Evolutionary conservation across 2,329 filamentous ascomycete species (phyloP).

Genomic region (Amesomyces nigricolor): DNA sequence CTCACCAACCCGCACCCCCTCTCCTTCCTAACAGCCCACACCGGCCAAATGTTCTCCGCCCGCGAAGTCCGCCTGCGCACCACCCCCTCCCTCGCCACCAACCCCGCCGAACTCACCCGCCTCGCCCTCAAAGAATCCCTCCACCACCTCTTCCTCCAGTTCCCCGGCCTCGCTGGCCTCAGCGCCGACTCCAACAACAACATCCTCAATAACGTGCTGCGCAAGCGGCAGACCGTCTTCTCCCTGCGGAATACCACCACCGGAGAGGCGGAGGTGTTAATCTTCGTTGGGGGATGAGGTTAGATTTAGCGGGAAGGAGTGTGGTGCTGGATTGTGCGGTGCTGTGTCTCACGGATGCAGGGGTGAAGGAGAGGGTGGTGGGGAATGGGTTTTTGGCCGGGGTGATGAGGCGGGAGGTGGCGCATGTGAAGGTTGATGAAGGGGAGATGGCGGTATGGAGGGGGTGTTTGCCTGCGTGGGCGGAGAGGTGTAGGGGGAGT

Average conservation of each 20-base stretch:
- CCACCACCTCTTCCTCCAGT: neutral
- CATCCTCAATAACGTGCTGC: too few species aligned
- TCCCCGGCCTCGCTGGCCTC: neutral
- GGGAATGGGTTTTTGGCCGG: neutral
- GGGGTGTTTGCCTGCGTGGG: constrained; percentile 38
- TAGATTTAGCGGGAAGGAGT: neutral
- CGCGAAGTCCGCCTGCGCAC: neutral
- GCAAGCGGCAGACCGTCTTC: neutral
- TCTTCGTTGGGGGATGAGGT: constrained; percentile 2
- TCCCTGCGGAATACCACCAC: neutral
- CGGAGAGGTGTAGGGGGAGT: constrained; percentile 41
- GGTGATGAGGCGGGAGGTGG: neutral
- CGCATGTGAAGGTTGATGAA: constrained; percentile 35
- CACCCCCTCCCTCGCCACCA: neutral
- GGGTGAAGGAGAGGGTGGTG: neutral
- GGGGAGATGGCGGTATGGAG: constrained; percentile 55
- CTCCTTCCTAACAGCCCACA: neutral
- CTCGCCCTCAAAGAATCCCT: constrained; percentile 5
- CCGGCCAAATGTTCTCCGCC: neutral
- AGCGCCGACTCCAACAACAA: too few species aligned
- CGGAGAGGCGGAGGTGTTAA: neutral
- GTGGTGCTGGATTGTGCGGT: constrained; percentile 7
- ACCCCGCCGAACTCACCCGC: neutral
- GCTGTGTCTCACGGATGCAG: neutral
- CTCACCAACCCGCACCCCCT: neutral